Base-by-base conservation (phyloP, 2,329 filamentous ascomycete genomes). In the Sporothrix pallida region DNA sequence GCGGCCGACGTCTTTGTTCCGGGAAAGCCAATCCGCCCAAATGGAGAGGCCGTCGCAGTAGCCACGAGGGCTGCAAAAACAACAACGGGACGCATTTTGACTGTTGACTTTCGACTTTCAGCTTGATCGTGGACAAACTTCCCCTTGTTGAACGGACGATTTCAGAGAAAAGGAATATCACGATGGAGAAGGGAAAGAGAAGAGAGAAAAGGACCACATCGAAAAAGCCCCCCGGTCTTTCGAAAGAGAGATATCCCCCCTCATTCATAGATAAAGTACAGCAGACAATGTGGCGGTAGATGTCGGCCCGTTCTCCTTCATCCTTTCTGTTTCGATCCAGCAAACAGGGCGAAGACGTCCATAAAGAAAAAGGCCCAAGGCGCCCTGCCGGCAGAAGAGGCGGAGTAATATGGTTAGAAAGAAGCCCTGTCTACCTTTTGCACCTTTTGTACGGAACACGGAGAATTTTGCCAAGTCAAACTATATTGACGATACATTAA, bases 11-110 rank as follows among this genome's bases (percentile, higher is more conserved):
- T 56, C 17, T 37, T 60, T 48, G 69, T 48, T 3, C 52, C 6
- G 8, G 69, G 20, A 23, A 54, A 12, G n/a, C 52, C 0, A 15
- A 54, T 6, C 37, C 44, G n/a, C 1, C 69, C 37, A 37, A 71
- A 46, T n/a, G 69, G 52, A 10, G 54, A 60, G 31, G 69, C 69
- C 12, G 52, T 46, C 8, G 50, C 69, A 20, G 37, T 9, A 9
- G 50, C 52, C 54, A 46, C 54, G 2, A 71, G 42, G 52, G 52
- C 20, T 20, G 52, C 37, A 20, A 71, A 12, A 17, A 60, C 54
- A 17, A 54, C 37, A 13, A 60, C 2, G 13, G 69, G 52, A 20
- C 37, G 31, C 69, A 71, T 71, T 4, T n/a, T 70, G 65, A 13
- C 20, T 8, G 17, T 52, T 6, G 31, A 37, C 31, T 37, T 37